Percentiles rank a stretch among this genome's conserved stretches.
Evolutionary conservation across 2,329 filamentous ascomycete species (phyloP).

Genomic region (Alternaria ethzedia): DNA sequence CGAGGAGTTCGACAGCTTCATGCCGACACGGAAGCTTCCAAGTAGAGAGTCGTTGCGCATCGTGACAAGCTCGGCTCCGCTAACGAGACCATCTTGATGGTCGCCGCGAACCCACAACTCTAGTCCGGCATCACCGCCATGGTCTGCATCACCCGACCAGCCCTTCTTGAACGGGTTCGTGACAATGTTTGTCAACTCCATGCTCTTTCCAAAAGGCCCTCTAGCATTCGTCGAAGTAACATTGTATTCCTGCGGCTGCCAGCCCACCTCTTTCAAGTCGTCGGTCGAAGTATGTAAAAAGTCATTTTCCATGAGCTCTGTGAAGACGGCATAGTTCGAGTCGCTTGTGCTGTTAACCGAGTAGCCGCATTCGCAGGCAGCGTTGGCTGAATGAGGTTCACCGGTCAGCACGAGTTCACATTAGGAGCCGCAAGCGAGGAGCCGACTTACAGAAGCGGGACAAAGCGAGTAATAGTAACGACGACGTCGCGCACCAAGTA

Average conservation of each 20-base stretch:
- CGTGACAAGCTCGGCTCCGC: constrained; percentile 69
- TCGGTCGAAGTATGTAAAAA: constrained; percentile 65
- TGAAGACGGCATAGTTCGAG: constrained; percentile 61
- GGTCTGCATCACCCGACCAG: constrained; percentile 54
- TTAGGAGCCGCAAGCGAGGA: neutral
- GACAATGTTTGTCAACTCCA: constrained; percentile 63
- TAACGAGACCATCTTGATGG: constrained; percentile 58
- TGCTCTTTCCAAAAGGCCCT: constrained; percentile 71
- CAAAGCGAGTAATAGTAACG: constrained; percentile 37
- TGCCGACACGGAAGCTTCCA: constrained; percentile 71
- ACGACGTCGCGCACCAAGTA: constrained; percentile 33
- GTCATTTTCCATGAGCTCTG: constrained; percentile 73
- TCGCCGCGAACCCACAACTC: constrained; percentile 49
- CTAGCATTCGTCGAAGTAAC: constrained; percentile 63
- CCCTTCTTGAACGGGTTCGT: constrained; percentile 57
- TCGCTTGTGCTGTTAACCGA: constrained; percentile 58
- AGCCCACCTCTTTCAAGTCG: constrained; percentile 58
- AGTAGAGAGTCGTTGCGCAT: constrained; percentile 68
- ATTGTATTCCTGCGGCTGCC: constrained; percentile 72
- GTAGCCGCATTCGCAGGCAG: constrained; percentile 77
- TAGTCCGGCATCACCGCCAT: constrained; percentile 51
- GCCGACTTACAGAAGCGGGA: constrained; percentile 39
- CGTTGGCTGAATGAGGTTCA: constrained; percentile 38
- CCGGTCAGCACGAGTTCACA: constrained; percentile 11
- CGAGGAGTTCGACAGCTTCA: constrained; percentile 65